Percentiles rank a stretch among this genome's conserved stretches.
Evolutionary conservation across 306 rosid species (phyloP).

Genomic region (Ormosia semicastrata): DNA sequence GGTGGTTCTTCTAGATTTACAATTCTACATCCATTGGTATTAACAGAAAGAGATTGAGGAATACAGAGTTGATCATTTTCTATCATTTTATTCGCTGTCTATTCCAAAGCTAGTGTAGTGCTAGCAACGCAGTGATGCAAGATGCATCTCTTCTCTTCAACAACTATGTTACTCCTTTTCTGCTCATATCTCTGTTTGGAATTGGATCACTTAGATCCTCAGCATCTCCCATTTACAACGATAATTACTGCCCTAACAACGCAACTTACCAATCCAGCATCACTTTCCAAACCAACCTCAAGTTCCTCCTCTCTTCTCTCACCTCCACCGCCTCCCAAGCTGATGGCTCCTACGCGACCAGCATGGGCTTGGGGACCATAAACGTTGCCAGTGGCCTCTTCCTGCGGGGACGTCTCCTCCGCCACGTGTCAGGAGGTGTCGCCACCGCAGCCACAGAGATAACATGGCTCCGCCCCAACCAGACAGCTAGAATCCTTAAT

Average conservation of each 20-base stretch:
- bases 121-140: too few relatives aligned
- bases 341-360: constrained; percentile 12
- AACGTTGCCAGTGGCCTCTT: constrained; percentile 33
- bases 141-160: neutral
- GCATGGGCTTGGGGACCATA: constrained; percentile 14
- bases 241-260: constrained; percentile 15
- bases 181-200: neutral
- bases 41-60: neutral
- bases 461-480: constrained; percentile 23
- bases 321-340: constrained; percentile 30
- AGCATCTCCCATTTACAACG: constrained; percentile 7
- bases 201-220: neutral
- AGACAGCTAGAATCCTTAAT: constrained; percentile 39
- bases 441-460: constrained; percentile 19
- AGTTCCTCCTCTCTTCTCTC: constrained; percentile 39
- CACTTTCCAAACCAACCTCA: constrained; percentile 42
- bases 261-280: constrained; percentile 25
- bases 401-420: constrained; percentile 44
- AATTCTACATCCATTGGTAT: neutral
- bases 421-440: constrained; percentile 34
- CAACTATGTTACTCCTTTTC: neutral
- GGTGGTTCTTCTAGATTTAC: neutral
- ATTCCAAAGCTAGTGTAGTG: too few relatives aligned
- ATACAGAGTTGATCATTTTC: neutral
- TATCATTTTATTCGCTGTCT: too few relatives aligned